These are phyloP conservation scores for Silene conica DNA, from an alignment of 148 eudicot genomes.

Conservation along the genomic window DNA sequence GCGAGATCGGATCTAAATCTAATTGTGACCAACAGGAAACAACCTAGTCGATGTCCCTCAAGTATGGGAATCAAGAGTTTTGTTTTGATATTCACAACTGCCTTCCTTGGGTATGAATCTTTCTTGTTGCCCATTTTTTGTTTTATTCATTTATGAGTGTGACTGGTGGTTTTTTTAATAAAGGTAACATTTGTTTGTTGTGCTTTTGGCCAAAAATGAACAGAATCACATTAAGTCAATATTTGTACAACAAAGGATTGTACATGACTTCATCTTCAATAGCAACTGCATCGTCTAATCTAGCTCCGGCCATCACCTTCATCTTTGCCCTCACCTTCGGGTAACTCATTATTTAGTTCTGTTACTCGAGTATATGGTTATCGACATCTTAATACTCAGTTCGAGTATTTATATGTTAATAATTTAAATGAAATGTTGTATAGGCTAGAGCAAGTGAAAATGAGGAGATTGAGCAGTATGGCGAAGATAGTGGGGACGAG, in stretches of 20 bases:
- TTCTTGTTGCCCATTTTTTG: background rate
- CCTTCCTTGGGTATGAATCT: slow-evolving; percentile 53
- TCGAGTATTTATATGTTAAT: too few species aligned
- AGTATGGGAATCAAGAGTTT: slow-evolving; percentile 48
- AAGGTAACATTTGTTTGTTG: background rate
- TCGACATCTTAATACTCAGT: too few species aligned
- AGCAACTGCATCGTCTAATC: slow-evolving; percentile 55
- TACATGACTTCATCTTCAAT: slow-evolving; percentile 55
- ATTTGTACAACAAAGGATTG: slow-evolving; percentile 55
- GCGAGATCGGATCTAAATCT: too few species aligned
- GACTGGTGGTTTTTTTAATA: too few species aligned
- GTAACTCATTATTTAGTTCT: slow-evolving; percentile 16
- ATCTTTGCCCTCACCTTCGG: slow-evolving; percentile 46
- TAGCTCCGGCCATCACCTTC: slow-evolving; percentile 71
- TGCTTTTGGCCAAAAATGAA: background rate
- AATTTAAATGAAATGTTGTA: background rate
- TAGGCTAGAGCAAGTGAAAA: slow-evolving; percentile 61
- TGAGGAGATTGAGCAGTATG: slow-evolving; percentile 50
- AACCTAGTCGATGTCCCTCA: slow-evolving; percentile 18
- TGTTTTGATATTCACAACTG: slow-evolving; percentile 40
- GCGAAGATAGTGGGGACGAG: slow-evolving; percentile 72
- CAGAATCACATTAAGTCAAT: slow-evolving; percentile 59
- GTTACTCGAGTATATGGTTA: too few species aligned
- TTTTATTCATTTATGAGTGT: background rate
- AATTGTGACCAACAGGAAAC: slow-evolving; percentile 5